Conservation (phyloP, 2,329 filamentous ascomycete genomes). For the Colletotrichum endophyticum region DNA sequence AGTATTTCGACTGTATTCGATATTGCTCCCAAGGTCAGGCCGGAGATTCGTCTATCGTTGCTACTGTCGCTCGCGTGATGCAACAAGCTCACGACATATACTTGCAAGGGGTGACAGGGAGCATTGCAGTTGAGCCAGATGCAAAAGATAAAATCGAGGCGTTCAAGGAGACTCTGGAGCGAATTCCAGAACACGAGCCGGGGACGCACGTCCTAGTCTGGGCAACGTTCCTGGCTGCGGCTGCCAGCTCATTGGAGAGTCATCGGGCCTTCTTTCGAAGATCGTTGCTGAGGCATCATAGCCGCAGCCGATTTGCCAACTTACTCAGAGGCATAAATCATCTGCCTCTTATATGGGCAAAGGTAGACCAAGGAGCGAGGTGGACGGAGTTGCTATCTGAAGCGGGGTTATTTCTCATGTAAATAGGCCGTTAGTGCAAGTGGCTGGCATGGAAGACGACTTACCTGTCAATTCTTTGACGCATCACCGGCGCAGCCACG, state of each 20-base stretch:
- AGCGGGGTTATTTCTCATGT: background rate
- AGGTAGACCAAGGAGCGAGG: background rate
- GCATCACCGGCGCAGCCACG: fast-evolving
- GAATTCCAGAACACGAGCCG: background rate
- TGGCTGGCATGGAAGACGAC: fast-evolving
- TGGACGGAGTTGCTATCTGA: background rate
- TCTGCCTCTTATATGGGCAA: background rate
- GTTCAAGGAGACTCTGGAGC: background rate
- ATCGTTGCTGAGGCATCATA: background rate
- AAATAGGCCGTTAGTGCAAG: background rate
- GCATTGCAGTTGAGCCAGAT: fast-evolving
- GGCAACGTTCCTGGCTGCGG: background rate
- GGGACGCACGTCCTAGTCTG: background rate
- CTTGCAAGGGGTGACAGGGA: background rate
- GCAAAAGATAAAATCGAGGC: background rate
- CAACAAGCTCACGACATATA: background rate
- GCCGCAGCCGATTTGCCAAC: background rate
- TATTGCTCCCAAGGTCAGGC: background rate
- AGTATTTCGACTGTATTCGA: background rate
- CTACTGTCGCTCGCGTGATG: background rate
- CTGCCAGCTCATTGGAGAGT: background rate
- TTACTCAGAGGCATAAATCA: background rate
- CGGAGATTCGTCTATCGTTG: background rate
- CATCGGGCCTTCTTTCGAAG: background rate
- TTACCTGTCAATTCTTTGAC: fast-evolving